Evolutionary conservation across 1,284 basidiomycete genomes (phyloP), one percentile per base, ranked within the genome.

Genomic region (Psilocybe mexicana): DNA sequence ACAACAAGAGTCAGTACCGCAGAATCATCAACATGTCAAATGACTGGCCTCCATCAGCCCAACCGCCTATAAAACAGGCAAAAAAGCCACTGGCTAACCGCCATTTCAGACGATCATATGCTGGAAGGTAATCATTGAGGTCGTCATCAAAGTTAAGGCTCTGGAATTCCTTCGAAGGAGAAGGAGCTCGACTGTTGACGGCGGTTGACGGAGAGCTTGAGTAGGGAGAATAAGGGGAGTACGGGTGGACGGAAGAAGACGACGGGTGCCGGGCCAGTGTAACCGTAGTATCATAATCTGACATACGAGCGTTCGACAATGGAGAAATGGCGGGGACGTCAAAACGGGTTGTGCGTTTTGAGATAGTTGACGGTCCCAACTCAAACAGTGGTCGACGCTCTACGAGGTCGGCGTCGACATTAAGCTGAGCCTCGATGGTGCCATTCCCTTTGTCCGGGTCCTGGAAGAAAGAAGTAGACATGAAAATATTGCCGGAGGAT

Each of bases 21-120:
- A 8, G 5, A 60, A 61, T 43, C 25, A 8, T 40, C 6, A 3
- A 4, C 38, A 40, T 43, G 49, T 67, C 38, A 12, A n/a, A 33
- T 24, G 25, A 23, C 72, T 60, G 59, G 83, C 84, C 79, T 70
- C 83, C 83, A 62, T 85, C 83, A 45, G 78, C 81, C 83, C 83
- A 85, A 12, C 83, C 83, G 57, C 79, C 79, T 36, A 82, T 69
- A 61, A 84, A 82, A 62, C 79, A 82, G 4, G 77, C 75, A 58
- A 82, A 80, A 61, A 75, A 81, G 0, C 78, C 76, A 52, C 76
- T 76, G 6, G 76, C 74, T 14, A 83, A 68, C 30, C 81, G 79
- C 67, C 70, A 73, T 52, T 63, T 70, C 52, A 76, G 57, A 51
- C 71, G 71, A 50, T 75, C 70, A n/a, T 63, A 54, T 6, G 59